A percentile compares a stretch with the other conserved stretches of the same genome.
These are phyloP conservation scores for Globisporangium polare DNA, from an alignment of 352 stramenopile species.

Conservation along the genomic window DNA sequence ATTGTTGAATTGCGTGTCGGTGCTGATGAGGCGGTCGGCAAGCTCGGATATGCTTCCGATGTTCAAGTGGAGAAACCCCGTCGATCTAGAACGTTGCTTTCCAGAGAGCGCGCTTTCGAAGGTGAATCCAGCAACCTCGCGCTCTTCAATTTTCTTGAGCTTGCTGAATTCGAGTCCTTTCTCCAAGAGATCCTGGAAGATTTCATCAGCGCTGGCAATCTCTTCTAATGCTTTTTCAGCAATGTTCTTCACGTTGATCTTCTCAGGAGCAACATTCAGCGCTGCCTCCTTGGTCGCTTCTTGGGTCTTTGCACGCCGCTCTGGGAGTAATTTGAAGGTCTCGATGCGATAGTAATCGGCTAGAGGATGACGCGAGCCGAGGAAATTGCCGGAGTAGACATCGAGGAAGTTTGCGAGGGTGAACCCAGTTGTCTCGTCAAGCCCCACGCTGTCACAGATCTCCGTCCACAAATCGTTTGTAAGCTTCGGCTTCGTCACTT, in stretches of 20 bases:
- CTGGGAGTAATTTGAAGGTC: slow-evolving; percentile 48
- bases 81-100: slow-evolving; percentile 24
- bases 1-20: slow-evolving; percentile 28
- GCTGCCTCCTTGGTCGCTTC: slow-evolving; percentile 41
- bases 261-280: slow-evolving; percentile 42
- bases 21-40: slow-evolving; percentile 27
- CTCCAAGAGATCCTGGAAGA: slow-evolving; percentile 40
- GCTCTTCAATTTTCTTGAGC: slow-evolving; percentile 30
- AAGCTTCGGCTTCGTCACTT: slow-evolving; percentile 37
- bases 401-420: slow-evolving; percentile 34
- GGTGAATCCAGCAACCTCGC: slow-evolving; percentile 15
- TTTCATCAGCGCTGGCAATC: slow-evolving; percentile 40
- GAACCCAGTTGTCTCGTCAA: slow-evolving; percentile 32
- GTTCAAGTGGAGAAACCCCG: slow-evolving; percentile 37
- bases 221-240: slow-evolving; percentile 37
- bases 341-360: slow-evolving; percentile 57
- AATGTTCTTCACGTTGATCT: slow-evolving; percentile 44
- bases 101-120: slow-evolving; percentile 28
- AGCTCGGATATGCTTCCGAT: slow-evolving; percentile 39
- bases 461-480: slow-evolving; percentile 35
- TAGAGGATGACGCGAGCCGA: slow-evolving; percentile 39
- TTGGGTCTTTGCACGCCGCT: slow-evolving; percentile 22
- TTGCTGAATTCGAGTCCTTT: slow-evolving; percentile 50
- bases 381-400: slow-evolving; percentile 30
- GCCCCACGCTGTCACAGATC: slow-evolving; percentile 34